Conservation (phyloP, 1,284 basidiomycete genomes). For the Puccinia coronata region DNA sequence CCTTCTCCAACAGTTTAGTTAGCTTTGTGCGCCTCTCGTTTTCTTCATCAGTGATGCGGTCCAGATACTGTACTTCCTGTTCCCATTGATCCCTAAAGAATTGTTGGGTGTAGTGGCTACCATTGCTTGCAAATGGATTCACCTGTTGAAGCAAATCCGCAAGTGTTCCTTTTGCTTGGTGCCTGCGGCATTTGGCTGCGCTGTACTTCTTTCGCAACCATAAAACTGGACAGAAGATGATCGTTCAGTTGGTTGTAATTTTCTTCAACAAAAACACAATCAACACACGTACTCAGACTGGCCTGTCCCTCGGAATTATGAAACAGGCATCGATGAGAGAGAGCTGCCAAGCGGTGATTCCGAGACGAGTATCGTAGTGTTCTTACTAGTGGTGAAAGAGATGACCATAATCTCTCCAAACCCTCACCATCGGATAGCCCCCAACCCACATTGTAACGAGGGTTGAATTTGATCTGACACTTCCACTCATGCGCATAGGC, state of each 20-base stretch:
- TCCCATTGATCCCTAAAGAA: no score
- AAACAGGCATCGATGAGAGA: not conserved
- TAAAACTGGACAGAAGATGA: not conserved
- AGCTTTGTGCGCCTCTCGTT: no score
- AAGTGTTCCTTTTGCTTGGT: not conserved
- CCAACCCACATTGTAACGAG: constrained; percentile 6
- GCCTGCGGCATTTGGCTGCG: not conserved
- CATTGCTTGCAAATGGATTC: not conserved
- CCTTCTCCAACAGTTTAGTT: no score
- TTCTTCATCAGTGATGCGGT: no score
- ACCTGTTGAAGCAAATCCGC: not conserved
- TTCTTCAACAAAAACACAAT: not conserved
- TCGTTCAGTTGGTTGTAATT: not conserved
- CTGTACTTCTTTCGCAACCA: not conserved
- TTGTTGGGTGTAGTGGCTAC: not conserved
- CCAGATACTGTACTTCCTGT: no score
- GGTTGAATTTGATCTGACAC: constrained; percentile 11
- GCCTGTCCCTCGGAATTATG: not conserved
- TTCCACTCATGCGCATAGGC: constrained; percentile 30
- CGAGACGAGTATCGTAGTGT: not conserved
- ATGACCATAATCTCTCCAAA: not conserved
- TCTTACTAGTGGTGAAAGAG: not conserved
- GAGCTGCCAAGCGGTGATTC: constrained; percentile 18
- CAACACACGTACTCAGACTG: not conserved
- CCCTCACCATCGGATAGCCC: constrained; percentile 7